Evolutionary conservation across 495 filamentous ascomycete species (phyloP).

Genomic region (Penicillium goetzii): DNA sequence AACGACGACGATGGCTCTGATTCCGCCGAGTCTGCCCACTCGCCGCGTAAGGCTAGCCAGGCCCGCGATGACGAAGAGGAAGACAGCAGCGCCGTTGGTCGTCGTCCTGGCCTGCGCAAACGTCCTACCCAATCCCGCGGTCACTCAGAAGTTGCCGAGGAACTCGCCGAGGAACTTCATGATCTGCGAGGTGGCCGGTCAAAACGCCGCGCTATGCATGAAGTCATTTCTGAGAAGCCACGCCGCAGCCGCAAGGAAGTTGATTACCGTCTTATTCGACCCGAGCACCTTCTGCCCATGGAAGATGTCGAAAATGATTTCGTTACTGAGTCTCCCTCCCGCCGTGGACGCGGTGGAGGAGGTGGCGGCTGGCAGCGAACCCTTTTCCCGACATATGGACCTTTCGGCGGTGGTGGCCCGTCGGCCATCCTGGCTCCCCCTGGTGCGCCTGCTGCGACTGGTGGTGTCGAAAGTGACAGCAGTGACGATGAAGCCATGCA

Average conservation of each 20-base stretch:
- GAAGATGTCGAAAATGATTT: slow-evolving; percentile 67
- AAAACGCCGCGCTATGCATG: slow-evolving; percentile 54
- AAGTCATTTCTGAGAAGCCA: slow-evolving; percentile 62
- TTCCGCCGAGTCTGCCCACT: slow-evolving; percentile 48
- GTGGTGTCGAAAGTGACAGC: slow-evolving; percentile 88
- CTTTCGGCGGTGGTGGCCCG: slow-evolving; percentile 83
- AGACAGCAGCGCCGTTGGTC: slow-evolving; percentile 47
- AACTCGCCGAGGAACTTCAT: slow-evolving; percentile 78
- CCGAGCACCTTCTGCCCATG: slow-evolving; percentile 66
- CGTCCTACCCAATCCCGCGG: slow-evolving; percentile 56
- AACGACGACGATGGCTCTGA: slow-evolving; percentile 68
- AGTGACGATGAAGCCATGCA: slow-evolving; percentile 85
- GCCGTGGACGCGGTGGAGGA: slow-evolving; percentile 59
- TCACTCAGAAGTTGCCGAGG: slow-evolving; percentile 63
- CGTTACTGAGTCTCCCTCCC: slow-evolving; percentile 67
- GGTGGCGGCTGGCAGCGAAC: slow-evolving; percentile 69
- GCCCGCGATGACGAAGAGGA: slow-evolving; percentile 48
- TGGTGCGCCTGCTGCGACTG: slow-evolving; percentile 70
- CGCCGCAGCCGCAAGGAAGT: slow-evolving; percentile 61
- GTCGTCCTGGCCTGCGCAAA: slow-evolving; percentile 56
- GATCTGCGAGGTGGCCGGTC: slow-evolving; percentile 63
- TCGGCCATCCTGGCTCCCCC: slow-evolving; percentile 75
- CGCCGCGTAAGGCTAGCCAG: slow-evolving; percentile 49
- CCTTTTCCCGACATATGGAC: slow-evolving; percentile 84
- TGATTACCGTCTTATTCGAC: slow-evolving; percentile 76